Percentiles rank a stretch among this genome's conserved stretches.
These are phyloP conservation scores for Tinospora cordifolia DNA, from an alignment of 164 flowering plant genomes.

Conservation along the genomic window DNA sequence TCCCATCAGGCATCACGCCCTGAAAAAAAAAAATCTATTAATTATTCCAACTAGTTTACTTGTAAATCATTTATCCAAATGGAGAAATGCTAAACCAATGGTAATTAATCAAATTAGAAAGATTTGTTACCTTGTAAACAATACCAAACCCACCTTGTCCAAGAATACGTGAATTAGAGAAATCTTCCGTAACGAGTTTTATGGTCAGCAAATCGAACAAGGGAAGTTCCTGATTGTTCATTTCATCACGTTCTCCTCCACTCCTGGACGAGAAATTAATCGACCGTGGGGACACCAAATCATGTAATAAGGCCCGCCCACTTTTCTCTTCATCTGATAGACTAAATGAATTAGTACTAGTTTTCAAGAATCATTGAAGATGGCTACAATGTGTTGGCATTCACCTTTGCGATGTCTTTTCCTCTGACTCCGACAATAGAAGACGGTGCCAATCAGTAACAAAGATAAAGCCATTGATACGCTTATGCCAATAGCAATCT, in stretches of 20 bases:
- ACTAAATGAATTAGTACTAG: background rate
- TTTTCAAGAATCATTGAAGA: background rate
- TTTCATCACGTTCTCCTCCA: background rate
- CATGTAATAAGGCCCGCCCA: background rate
- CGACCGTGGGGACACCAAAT: background rate
- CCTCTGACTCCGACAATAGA: background rate
- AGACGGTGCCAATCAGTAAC: background rate
- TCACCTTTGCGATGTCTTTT: constrained; percentile 8
- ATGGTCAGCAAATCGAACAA: constrained; percentile 19
- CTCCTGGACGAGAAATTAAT: background rate
- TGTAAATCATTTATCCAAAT: background rate
- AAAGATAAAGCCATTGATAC: background rate
- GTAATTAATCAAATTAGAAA: too few relatives aligned
- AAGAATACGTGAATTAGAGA: constrained; percentile 25
- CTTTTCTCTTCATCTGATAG: background rate
- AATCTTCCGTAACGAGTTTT: constrained; percentile 18
- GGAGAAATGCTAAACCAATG: background rate
- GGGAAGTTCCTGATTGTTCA: constrained; percentile 12
- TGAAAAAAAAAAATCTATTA: background rate
- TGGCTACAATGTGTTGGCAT: background rate
- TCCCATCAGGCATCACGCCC: too few relatives aligned
- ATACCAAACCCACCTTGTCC: constrained; percentile 34
- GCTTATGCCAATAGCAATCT: background rate
- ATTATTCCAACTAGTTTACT: background rate
- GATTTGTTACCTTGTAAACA: constrained; percentile 23